Percentiles rank a stretch among this genome's conserved stretches.
Evolutionary conservation across 2,329 filamentous ascomycete genomes (phyloP).

Genomic region (Aspergillus brunneoviolaceus): DNA sequence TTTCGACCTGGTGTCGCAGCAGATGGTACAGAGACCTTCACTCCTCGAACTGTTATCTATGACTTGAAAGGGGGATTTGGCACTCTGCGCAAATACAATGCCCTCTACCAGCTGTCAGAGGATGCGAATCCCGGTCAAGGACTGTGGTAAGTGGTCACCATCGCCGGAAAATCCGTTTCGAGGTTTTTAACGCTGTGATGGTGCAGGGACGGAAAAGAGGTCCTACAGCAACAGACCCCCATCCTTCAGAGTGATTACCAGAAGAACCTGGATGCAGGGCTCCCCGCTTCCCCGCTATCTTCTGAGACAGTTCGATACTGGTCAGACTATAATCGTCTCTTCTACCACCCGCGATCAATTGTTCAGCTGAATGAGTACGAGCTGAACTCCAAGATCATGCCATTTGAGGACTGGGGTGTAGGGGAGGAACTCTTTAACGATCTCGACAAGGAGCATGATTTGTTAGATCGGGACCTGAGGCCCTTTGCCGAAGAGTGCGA

Average conservation of each 20-base stretch:
- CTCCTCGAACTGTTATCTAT: constrained; percentile 87
- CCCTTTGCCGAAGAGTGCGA: constrained; percentile 92
- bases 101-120: constrained; percentile 69
- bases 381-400: constrained; percentile 73
- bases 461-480: constrained; percentile 86
- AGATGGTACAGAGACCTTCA: constrained; percentile 87
- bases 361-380: constrained; percentile 87
- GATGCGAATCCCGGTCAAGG: constrained; percentile 36
- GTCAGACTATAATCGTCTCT: constrained; percentile 94
- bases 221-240: constrained; percentile 66
- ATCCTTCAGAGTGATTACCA: constrained; percentile 76
- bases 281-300: constrained; percentile 62
- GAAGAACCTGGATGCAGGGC: constrained; percentile 71
- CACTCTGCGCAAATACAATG: constrained; percentile 80
- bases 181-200: neutral
- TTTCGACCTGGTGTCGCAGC: constrained; percentile 80
- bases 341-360: constrained; percentile 83
- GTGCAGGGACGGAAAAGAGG: constrained; percentile 62
- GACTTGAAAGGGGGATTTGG: constrained; percentile 94
- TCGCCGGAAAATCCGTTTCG: neutral
- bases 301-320: constrained; percentile 81
- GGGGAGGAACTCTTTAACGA: constrained; percentile 74
- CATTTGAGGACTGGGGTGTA: constrained; percentile 73
- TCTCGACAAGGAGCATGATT: constrained; percentile 76
- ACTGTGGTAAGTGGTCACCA: constrained; percentile 43